phyloP scores from a whole-genome alignment of 108 stramenopile species.

The Mayamaea pseudoterrestris region DNA sequence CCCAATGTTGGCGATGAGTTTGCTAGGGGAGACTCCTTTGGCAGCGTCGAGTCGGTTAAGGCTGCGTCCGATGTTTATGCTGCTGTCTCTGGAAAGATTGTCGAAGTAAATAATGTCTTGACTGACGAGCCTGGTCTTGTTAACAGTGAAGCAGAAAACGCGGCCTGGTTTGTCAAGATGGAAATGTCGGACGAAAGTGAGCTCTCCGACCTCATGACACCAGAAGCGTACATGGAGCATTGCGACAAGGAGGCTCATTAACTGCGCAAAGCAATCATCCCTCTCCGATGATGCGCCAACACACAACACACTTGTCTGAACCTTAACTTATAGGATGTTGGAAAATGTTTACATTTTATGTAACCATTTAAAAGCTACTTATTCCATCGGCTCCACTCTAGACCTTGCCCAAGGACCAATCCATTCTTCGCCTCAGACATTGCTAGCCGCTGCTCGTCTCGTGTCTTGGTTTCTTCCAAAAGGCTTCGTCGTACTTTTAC shows the following conservation, averaged over 20 bases:
- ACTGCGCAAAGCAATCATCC: not conserved
- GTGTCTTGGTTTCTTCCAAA: no score
- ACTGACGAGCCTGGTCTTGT: slow-evolving; percentile 72
- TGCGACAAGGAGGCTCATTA: slow-evolving; percentile 32
- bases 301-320: not conserved
- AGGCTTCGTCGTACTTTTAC: no score
- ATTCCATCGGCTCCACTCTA: slow-evolving; percentile 56
- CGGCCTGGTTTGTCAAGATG: slow-evolving; percentile 91
- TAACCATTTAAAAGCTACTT: not conserved
- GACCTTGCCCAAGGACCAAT: slow-evolving; percentile 57
- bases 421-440: no score
- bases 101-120: slow-evolving; percentile 73
- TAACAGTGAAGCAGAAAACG: slow-evolving; percentile 68
- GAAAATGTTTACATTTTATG: not conserved
- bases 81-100: slow-evolving; percentile 71
- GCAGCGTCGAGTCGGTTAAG: slow-evolving; percentile 99
- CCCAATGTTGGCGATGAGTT: slow-evolving; percentile 86
- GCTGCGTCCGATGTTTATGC: slow-evolving; percentile 96
- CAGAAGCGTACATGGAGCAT: slow-evolving; percentile 37
- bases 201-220: slow-evolving; percentile 54
- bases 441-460: no score
- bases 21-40: slow-evolving; percentile 85
- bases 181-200: slow-evolving; percentile 60
- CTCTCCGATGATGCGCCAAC: not conserved
- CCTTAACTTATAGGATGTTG: not conserved